Base-by-base conservation (phyloP, 1,284 basidiomycete genomes). In the Ustilago lituana region DNA sequence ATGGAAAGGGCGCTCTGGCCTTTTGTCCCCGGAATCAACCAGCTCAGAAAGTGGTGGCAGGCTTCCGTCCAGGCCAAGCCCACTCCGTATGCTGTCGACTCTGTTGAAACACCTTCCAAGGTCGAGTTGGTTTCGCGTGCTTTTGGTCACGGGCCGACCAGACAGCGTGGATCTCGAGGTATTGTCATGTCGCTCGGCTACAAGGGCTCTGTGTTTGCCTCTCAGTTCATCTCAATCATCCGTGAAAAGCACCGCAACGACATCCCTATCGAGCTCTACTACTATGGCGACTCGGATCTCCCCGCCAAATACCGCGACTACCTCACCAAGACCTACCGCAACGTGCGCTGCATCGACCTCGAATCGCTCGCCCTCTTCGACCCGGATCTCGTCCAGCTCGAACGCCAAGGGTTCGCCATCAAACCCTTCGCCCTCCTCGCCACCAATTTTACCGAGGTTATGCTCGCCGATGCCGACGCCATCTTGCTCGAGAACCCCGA, bases 231-330 rank as follows among this genome's bases (percentile, higher is more conserved):
- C 50, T 55, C 51, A 39, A 61, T 69, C 50, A 59, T 73, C 20
- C 56, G 70, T 11, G 57, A 70, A 8, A 57, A 62, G 48, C 66
- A 73, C 31, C 39, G 35, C 3, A 63, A 61, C 41, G 50, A 69
- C 27, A 67, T 73, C 17, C 70, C 70, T 19, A 53, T 73, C 55
- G 70, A 73, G 40, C 41, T 73, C 15, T 69, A 69, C 53, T 73
- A 73, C 66, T 69, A 69, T n/a, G 70, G 65, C 46, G 66, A 73
- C 19, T 58, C 61, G 36, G 70, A 73, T 49, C 53, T 73, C n/a
- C 70, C 70, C 1, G 33, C 51, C 36, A 57, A 60, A 39, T 67
- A 63, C 43, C 70, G 70, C 32, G 53, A 69, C 32, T 64, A 65
- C 19, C 58, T 73, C 31, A 68, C 64, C 23, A 48, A 29, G 27